Evolutionary conservation across 1,284 basidiomycete species (phyloP), one percentile per base, ranked within the genome.

Genomic region (Cerrena zonata): DNA sequence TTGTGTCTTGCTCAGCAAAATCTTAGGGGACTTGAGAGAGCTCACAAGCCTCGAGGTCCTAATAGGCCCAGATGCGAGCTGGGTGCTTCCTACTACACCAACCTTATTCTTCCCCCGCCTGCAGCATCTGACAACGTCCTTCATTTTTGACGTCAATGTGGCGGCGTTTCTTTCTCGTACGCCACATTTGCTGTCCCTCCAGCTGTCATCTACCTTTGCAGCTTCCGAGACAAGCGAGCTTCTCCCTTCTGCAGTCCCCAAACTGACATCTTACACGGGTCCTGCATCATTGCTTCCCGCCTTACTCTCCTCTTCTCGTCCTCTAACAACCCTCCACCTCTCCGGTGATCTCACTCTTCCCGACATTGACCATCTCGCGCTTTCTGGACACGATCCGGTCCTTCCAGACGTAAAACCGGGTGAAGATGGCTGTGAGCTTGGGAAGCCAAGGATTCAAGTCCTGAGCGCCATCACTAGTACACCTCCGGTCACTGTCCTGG

Each of bases 311-410:
- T 81, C 82, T 46, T 77, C 80, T 15, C 77, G 84, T 19, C 84
- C 86, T 7, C 71, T 88, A 42, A 68, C 76, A 54, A 74, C 72
- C 60, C 72, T 89, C 40, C 77, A 82, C 60, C 72, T 89, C 51
- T 76, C 74, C 23, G 76, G 78, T 36, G 76, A 79, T 65, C 66
- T 86, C 53, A 68, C 75, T 18, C 75, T 78, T 54, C 74, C 74
- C 34, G 72, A 80, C 59, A 69, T 84, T 22, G 69, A 70, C 40
- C 65, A 65, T 36, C 69, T 86, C 46, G 69, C 79, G 11, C 63
- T 70, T 12, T 44, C 49, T 4, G 53, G 58, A 58, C 59, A 58
- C 53, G 75, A 80, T 50, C 70, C 18, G 22, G 11, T 71, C 26
- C 67, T 69, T 10, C 68, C 66, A 50, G 66, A 79, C 43, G 60